Evolutionary conservation across 1,284 basidiomycete species (phyloP).

Genomic region (Cryptococcus sp.): DNA sequence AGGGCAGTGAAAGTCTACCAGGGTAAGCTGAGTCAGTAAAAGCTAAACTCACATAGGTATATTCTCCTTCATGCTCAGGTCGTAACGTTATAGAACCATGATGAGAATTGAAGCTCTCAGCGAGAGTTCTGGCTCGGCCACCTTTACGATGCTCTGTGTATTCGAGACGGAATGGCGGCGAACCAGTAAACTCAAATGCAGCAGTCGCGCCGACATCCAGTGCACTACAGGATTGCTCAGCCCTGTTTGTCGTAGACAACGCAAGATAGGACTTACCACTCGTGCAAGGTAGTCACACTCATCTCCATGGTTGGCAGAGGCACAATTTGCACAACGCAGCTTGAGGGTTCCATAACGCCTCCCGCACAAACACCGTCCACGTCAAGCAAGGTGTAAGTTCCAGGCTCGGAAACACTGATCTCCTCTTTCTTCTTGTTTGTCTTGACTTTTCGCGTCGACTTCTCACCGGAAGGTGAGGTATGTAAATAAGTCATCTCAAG

Average conservation of each 20-base stretch:
- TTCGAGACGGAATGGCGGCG: conserved; percentile 81
- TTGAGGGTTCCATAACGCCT: conserved; percentile 76
- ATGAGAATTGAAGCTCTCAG: conserved; percentile 64
- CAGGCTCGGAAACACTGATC: conserved; percentile 65
- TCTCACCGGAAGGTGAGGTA: conserved; percentile 18
- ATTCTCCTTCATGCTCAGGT: conserved; percentile 79
- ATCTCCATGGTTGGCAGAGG: conserved; percentile 78
- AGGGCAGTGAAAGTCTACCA: conserved; percentile 66
- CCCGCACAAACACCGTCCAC: conserved; percentile 77
- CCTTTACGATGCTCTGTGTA: conserved; percentile 75
- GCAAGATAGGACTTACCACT: conserved; percentile 63
- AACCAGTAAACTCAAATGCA: conserved; percentile 81
- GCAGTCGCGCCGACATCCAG: conserved; percentile 91
- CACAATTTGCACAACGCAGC: conserved; percentile 70
- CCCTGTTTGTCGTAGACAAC: conserved; percentile 1
- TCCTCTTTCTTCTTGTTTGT: conserved; percentile 58
- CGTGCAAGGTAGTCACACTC: conserved; percentile 85
- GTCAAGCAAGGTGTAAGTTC: conserved; percentile 75
- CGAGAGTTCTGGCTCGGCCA: conserved; percentile 60
- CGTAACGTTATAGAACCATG: conserved; percentile 83
- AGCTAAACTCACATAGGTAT: conserved; percentile 62
- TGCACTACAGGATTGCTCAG: conserved; percentile 60
- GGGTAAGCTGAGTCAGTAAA: background rate
- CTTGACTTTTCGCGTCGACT: conserved; percentile 55
- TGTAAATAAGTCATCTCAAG: conserved; percentile 29